Conservation (phyloP, 2,329 filamentous ascomycete genomes). For the Huntiella decipiens region DNA sequence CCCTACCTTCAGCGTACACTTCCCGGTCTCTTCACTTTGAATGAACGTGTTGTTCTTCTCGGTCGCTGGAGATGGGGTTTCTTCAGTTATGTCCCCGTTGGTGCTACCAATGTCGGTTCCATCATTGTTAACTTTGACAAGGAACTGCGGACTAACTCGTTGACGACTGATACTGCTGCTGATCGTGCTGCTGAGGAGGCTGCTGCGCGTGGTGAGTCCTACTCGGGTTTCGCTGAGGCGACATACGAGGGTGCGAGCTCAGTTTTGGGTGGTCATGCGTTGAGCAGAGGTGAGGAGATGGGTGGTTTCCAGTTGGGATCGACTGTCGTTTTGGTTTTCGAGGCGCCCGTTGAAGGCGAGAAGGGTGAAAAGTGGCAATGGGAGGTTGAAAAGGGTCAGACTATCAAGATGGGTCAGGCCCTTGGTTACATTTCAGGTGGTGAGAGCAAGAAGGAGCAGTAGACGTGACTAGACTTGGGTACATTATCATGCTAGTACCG, state of each 20-base stretch:
- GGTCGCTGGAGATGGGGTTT: conserved; percentile 95
- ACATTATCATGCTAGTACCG: too few relatives aligned
- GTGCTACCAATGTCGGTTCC: conserved; percentile 90
- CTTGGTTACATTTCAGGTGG: conserved; percentile 49
- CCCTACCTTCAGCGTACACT: conserved; percentile 86
- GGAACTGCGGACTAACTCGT: conserved; percentile 79
- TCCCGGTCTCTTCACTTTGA: conserved; percentile 86
- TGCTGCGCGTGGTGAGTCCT: conserved; percentile 54
- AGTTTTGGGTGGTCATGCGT: conserved; percentile 63
- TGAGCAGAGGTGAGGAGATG: conserved; percentile 87
- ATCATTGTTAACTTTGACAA: conserved; percentile 95
- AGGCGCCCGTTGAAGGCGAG: conserved; percentile 48
- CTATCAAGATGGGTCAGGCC: conserved; percentile 72
- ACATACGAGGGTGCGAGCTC: conserved; percentile 63
- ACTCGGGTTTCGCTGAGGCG: conserved; percentile 83
- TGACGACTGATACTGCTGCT: conserved; percentile 81
- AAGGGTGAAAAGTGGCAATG: conserved; percentile 44
- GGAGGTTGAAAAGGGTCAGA: conserved; percentile 73
- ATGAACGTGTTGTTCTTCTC: conserved; percentile 84
- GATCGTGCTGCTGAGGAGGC: conserved; percentile 72
- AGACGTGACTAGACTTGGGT: neutral
- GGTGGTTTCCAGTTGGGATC: conserved; percentile 92
- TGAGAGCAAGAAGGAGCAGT: neutral
- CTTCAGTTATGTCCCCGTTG: conserved; percentile 89
- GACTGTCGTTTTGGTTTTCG: conserved; percentile 89